Base-by-base conservation (phyloP, 2,329 filamentous ascomycete genomes). In the Sporothrix euskadiensis region DNA sequence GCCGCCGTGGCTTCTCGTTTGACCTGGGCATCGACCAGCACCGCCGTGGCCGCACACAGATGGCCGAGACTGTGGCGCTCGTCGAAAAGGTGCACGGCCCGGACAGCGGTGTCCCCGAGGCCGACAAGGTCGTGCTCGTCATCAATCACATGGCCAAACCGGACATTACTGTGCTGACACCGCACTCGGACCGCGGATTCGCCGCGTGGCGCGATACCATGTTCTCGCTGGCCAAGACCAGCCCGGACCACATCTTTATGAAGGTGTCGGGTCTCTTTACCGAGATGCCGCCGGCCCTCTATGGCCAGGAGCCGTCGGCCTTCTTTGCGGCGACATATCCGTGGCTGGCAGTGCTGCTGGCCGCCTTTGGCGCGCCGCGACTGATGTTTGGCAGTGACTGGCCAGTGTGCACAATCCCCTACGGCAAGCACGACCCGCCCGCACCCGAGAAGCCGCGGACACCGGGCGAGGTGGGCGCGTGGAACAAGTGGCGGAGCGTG, bases 331-430 rank as follows among this genome's bases (percentile, higher is more conserved):
- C 86, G 56, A 85, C 92, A 26, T 85, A 87, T 74, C 90, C 91
- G 32, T 97, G 93, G 91, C 87, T 93, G 1, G 88, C 90, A 74
- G 88, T 91, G 71, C 83, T 94, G 0, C 88, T 97, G 71, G 87
- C 89, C 39, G 87, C 87, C 0, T 98, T 97, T 79, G 90, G 92
- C 1, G 83, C 91, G 0, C 80, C 84, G 30, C 87, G 93, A 76
- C 87, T 96, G 79, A 94, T 98, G 91, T 98, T 96, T 81, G 94
- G 91, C 32, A 94, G 92, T 76, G 94, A 98, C 81, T 98, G 95
- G 95, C 94, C 95, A 1, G 91, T 98, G 0, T 97, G 94, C 82
- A 94, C 93, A 75, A 83, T 93, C 47, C 88, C 88, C 0, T 82
- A 84, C 22, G 80, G 78, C 32, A 78, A 79, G 12, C 47, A 56